Percentiles rank a stretch among this genome's conserved stretches.
phyloP scores from a whole-genome alignment of 2,329 filamentous ascomycete genomes.

The Cladorrhinum sp. region DNA sequence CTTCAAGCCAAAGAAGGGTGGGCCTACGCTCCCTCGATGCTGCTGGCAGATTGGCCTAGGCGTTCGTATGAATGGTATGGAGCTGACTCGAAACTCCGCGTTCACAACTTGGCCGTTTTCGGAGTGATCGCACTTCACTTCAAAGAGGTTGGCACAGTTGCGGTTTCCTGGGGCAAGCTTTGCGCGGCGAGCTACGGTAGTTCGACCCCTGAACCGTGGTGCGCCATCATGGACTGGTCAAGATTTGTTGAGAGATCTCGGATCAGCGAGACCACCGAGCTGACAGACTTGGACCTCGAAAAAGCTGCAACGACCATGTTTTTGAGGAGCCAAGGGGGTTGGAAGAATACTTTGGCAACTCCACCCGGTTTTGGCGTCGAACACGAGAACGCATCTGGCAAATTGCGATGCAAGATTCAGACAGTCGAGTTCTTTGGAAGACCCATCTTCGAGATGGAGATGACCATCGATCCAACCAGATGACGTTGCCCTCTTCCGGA shows the following conservation, averaged over 20 bases:
- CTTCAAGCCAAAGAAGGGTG: not conserved
- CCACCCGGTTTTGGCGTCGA: not conserved
- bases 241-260: not conserved
- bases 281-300: not conserved
- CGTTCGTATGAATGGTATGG: not conserved
- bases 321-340: not conserved
- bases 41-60: not conserved
- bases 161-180: constrained; percentile 4
- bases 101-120: not conserved
- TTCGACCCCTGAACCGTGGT: not conserved
- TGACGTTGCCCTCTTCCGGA: not conserved
- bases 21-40: constrained; percentile 3
- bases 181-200: not conserved
- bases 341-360: not conserved
- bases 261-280: not conserved
- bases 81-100: not conserved
- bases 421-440: constrained; percentile 3
- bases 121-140: not conserved
- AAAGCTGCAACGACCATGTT: not conserved
- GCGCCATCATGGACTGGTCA: constrained; percentile 3
- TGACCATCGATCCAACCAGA: not conserved
- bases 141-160: not conserved
- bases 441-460: not conserved
- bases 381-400: not conserved
- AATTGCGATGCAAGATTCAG: not conserved